Evolutionary conservation across 78 protist species (phyloP).

Genomic region (Dictyostelium citrinum): DNA sequence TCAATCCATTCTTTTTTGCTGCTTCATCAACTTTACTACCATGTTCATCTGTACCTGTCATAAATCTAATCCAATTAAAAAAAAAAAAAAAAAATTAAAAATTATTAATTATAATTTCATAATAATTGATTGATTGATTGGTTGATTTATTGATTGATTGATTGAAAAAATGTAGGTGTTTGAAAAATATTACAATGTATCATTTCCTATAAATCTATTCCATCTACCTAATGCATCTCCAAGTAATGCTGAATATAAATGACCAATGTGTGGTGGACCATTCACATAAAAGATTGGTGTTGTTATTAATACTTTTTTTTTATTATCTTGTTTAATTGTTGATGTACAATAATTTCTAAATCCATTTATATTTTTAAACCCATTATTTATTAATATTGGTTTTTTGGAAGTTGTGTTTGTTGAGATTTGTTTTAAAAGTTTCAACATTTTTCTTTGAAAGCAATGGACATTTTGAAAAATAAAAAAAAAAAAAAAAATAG

Average conservation of each 20-base stretch:
- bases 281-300: constrained; percentile 98
- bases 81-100: too few species aligned
- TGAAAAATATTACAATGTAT: background rate
- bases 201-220: constrained; percentile 49
- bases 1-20: constrained; percentile 78
- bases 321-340: background rate
- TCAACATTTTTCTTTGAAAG: background rate
- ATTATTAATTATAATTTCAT: too few species aligned
- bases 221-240: constrained; percentile 91
- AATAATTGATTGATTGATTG: background rate
- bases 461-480: too few species aligned
- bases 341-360: background rate
- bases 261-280: constrained; percentile 93
- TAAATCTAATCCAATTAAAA: too few species aligned
- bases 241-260: constrained; percentile 90
- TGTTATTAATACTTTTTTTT: constrained; percentile 81
- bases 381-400: background rate
- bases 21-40: constrained; percentile 90
- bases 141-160: background rate
- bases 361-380: background rate
- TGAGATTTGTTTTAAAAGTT: background rate
- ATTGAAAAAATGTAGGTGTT: background rate
- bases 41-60: constrained; percentile 97
- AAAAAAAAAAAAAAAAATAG: background rate
- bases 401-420: background rate